Percentiles rank a stretch among this genome's conserved stretches.
These are phyloP conservation scores for Chimonanthus salicifolius DNA, from an alignment of 164 flowering plant species.

Conservation along the genomic window DNA sequence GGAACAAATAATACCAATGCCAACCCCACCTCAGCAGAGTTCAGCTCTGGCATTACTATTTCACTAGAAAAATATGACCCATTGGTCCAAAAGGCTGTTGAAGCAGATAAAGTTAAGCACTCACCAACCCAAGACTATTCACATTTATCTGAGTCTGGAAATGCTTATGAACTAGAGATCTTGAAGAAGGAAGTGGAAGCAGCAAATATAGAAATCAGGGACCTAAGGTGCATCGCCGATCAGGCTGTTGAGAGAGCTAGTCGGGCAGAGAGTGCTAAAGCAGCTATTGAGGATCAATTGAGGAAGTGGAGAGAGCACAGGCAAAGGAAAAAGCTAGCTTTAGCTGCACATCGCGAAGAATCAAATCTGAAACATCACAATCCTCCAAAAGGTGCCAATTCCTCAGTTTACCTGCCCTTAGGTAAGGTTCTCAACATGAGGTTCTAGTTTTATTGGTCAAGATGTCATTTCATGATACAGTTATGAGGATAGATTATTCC, in stretches of 20 bases:
- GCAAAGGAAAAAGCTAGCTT: slow-evolving; percentile 42
- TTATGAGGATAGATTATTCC: too few species aligned
- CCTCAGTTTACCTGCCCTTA: slow-evolving; percentile 30
- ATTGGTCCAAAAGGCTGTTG: slow-evolving; percentile 24
- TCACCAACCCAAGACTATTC: slow-evolving; percentile 6
- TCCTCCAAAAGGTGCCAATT: slow-evolving; percentile 9
- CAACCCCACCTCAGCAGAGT: background rate
- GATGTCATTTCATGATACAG: background rate
- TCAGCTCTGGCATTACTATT: slow-evolving; percentile 20
- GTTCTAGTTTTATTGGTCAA: slow-evolving; percentile 18
- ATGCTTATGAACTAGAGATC: slow-evolving; percentile 21
- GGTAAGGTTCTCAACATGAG: slow-evolving; percentile 61
- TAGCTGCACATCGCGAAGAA: slow-evolving; percentile 40
- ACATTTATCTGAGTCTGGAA: slow-evolving; percentile 5
- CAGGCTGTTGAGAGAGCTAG: slow-evolving; percentile 48
- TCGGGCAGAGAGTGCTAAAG: slow-evolving; percentile 51
- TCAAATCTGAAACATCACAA: slow-evolving; percentile 12
- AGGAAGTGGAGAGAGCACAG: slow-evolving; percentile 40
- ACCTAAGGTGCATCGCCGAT: slow-evolving; percentile 40
- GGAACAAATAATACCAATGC: slow-evolving; percentile 1
- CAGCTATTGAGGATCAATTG: slow-evolving; percentile 40
- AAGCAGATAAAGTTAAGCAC: slow-evolving; percentile 13
- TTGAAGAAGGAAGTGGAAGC: slow-evolving; percentile 47
- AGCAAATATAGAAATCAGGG: slow-evolving; percentile 29
- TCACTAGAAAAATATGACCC: slow-evolving; percentile 36